Evolutionary conservation across 257 asterid species (phyloP), one percentile per base, ranked within the genome.

Genomic region (Misopates orontium): DNA sequence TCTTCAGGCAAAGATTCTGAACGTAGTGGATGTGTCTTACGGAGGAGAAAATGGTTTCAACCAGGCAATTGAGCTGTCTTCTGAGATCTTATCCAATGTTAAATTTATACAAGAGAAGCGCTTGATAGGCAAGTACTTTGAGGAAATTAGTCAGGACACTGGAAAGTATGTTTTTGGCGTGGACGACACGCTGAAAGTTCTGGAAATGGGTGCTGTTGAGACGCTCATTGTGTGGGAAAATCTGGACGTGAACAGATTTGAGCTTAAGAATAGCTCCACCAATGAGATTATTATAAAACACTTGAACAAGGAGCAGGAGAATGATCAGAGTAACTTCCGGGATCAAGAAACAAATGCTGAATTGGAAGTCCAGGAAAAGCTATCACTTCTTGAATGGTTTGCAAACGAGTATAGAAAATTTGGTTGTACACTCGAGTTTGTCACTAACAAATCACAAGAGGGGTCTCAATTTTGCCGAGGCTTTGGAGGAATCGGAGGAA

Each of bases 71-170:
- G 83, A 74, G 66, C 54, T 70, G 20, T 78, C 83, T 40, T 56
- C 83, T 45, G 83, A 78, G 73, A 64, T 78, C 61, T 53, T 78
- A 54, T 62, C 83, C 3, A 78, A 78, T 20, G 83, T 78, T 71
- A 78, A 78, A 45, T 78, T 78, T 50, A 78, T 78, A 20, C 79
- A 78, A 67, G 83, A 78, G 64, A 78, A 78, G 72, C 73, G 73
- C 31, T 60, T 78, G 32, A 78, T 78, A 21, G 83, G 83, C 13
- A 78, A 74, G 36, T 78, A 74, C 20, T 78, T 74, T 63, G 83
- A 78, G 79, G 83, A 78, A 67, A 78, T 78, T 2, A 71, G 83
- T 50, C 83, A 78, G 66, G 83, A 78, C 62, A 78, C 83, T 11
- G 82, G 82, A 13, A 78, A 78, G 66, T 78, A 78, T 32, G 82